Percentiles rank a stretch among this genome's conserved stretches.
Conservation (phyloP, 2,329 filamentous ascomycete genomes). For the Coniochaeta sp. region DNA sequence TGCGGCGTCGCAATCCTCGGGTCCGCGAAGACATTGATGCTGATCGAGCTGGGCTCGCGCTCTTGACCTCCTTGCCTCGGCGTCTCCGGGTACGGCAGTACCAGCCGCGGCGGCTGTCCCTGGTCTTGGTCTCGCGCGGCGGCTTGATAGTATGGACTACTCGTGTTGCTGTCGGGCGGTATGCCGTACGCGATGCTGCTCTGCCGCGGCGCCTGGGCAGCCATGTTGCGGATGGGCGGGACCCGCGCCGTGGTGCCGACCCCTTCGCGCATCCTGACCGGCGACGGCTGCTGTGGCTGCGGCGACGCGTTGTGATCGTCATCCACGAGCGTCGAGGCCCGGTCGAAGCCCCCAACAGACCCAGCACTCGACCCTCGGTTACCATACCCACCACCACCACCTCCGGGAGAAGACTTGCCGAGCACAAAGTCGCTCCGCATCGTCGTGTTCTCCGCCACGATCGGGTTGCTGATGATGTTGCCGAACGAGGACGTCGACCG, state of each 20-base stretch:
- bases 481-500: slow-evolving; percentile 32
- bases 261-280: slow-evolving; percentile 1
- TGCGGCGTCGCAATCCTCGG: slow-evolving; percentile 26
- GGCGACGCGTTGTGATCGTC: neutral
- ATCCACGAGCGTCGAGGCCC: slow-evolving; percentile 4
- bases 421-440: slow-evolving; percentile 48
- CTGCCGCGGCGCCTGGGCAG: slow-evolving; percentile 9
- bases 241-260: slow-evolving; percentile 7
- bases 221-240: slow-evolving; percentile 31
- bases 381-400: too few relatives aligned
- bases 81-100: slow-evolving; percentile 10
- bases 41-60: slow-evolving; percentile 37
- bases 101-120: too few relatives aligned
- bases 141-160: neutral
- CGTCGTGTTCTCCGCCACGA: slow-evolving; percentile 31
- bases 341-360: slow-evolving; percentile 4
- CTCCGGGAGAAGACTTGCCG: slow-evolving; percentile 22
- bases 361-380: slow-evolving; percentile 8
- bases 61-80: slow-evolving; percentile 11
- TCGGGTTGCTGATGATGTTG: slow-evolving; percentile 50
- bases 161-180: slow-evolving; percentile 3
- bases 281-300: slow-evolving; percentile 8
- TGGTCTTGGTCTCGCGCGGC: neutral
- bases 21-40: slow-evolving; percentile 47
- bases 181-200: slow-evolving; percentile 14